phyloP scores from a whole-genome alignment of 805 yeast genomes.

The Nakazawaea molendinolei region DNA sequence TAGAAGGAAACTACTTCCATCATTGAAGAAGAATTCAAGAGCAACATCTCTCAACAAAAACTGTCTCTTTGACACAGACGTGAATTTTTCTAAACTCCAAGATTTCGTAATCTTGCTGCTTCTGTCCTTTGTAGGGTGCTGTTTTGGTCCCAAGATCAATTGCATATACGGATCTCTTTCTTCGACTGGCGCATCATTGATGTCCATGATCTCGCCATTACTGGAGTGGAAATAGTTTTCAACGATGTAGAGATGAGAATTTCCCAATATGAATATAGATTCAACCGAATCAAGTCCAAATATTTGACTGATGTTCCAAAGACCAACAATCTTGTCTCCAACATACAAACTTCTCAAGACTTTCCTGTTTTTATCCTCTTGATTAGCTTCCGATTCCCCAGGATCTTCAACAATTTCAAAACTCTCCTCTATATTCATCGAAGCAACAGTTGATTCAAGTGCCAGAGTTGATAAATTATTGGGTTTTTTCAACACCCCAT shows the following conservation, averaged over 20 bases:
- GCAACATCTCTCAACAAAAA: conserved; percentile 78
- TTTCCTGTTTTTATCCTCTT: conserved; percentile 69
- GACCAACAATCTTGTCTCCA: conserved; percentile 63
- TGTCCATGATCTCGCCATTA: conserved; percentile 53
- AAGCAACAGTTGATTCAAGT: conserved; percentile 2
- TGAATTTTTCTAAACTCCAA: conserved; percentile 57
- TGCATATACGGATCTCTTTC: conserved; percentile 65
- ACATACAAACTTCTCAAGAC: conserved; percentile 61
- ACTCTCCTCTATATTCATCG: conserved; percentile 16
- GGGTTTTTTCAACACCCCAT: not conserved
- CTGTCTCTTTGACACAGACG: conserved; percentile 65
- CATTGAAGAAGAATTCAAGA: conserved; percentile 65
- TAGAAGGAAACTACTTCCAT: conserved; percentile 64
- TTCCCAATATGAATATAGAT: conserved; percentile 67
- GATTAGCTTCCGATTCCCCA: conserved; percentile 25
- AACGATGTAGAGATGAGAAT: conserved; percentile 56
- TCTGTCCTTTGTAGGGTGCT: conserved; percentile 22
- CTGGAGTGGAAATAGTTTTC: conserved; percentile 59
- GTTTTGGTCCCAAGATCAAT: conserved; percentile 45
- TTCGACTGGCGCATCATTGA: conserved; percentile 54
- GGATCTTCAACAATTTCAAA: conserved; percentile 41
- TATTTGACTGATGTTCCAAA: conserved; percentile 73
- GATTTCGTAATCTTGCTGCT: conserved; percentile 37
- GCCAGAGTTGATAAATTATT: conserved; percentile 2
- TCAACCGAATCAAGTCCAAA: conserved; percentile 74